These are phyloP conservation scores for Picocystis sp. DNA, from an alignment of 163 green algal species.

Conservation along the genomic window DNA sequence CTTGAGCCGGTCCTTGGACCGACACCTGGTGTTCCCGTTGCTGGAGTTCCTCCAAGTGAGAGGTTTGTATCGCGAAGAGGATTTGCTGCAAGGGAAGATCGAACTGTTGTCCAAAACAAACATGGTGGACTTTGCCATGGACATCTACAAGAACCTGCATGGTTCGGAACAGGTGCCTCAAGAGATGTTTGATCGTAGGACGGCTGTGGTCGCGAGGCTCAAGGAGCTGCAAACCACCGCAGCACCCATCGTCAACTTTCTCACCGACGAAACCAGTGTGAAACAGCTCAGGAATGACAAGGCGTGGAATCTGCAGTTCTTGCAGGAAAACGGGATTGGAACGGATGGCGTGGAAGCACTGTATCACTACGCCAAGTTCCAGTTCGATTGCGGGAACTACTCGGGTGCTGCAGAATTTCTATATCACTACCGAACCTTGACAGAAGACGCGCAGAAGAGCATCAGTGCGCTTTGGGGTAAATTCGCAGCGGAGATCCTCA, in stretches of 20 bases:
- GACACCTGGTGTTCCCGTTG: slow-evolving; percentile 88
- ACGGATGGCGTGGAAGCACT: slow-evolving; percentile 83
- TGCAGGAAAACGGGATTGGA: slow-evolving; percentile 74
- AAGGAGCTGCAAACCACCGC: slow-evolving; percentile 55
- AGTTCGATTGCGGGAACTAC: slow-evolving; percentile 99
- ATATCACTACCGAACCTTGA: slow-evolving; percentile 72
- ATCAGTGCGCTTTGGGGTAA: slow-evolving; percentile 87
- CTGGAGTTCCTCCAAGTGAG: slow-evolving; percentile 77
- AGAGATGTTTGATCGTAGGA: slow-evolving; percentile 5
- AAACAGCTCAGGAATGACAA: slow-evolving; percentile 85
- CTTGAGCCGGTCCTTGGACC: slow-evolving; percentile 70
- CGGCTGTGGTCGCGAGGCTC: slow-evolving; percentile 46
- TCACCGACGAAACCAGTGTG: slow-evolving; percentile 66
- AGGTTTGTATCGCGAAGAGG: slow-evolving; percentile 36
- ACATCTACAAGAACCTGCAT: slow-evolving; percentile 88
- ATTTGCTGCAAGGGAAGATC: slow-evolving; percentile 82
- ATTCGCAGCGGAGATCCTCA: slow-evolving; percentile 80
- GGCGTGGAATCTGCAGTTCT: slow-evolving; percentile 72
- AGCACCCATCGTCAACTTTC: slow-evolving; percentile 77
- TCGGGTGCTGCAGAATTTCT: slow-evolving; percentile 58
- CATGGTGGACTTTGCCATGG: slow-evolving; percentile 97
- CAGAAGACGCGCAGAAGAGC: slow-evolving; percentile 56
- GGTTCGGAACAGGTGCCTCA: slow-evolving; percentile 63
- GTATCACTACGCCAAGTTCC: slow-evolving; percentile 93
- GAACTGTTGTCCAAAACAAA: slow-evolving; percentile 88